A percentile compares a stretch with the other conserved stretches of the same genome.
phyloP scores from a whole-genome alignment of 176 grass and related monocot species.

The Rhynchospora breviuscula region DNA sequence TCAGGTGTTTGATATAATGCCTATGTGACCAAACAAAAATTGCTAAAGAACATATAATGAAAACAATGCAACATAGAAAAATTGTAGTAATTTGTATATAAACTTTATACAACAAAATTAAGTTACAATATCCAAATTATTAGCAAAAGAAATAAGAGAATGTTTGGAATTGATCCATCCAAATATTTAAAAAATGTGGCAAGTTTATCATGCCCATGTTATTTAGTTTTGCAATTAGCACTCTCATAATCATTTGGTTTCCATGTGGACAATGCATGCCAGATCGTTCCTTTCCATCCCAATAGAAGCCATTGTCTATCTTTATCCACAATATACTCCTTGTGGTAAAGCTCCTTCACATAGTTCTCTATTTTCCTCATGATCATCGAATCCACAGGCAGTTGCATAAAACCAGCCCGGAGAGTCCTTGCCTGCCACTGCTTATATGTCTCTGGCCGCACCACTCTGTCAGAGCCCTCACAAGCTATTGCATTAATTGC shows the following conservation, averaged over 20 bases:
- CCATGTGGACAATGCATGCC: slow-evolving; percentile 38
- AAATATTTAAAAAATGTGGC: not conserved
- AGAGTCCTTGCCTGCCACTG: slow-evolving; percentile 39
- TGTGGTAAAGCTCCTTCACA: slow-evolving; percentile 28
- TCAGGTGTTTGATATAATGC: not conserved
- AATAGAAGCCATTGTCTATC: slow-evolving; percentile 43
- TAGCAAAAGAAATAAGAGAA: not conserved
- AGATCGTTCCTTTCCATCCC: slow-evolving; percentile 44
- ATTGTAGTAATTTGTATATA: not conserved
- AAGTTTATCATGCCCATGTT: not conserved
- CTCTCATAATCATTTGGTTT: slow-evolving; percentile 5
- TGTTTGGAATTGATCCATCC: not conserved
- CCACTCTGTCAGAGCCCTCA: slow-evolving; percentile 47
- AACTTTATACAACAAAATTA: not conserved
- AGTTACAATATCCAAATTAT: not conserved
- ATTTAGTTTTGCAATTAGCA: not conserved
- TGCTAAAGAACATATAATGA: not conserved
- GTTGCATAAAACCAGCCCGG: slow-evolving; percentile 40
- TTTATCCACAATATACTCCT: slow-evolving; percentile 39
- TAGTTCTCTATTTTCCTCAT: slow-evolving; percentile 22
- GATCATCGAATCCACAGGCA: slow-evolving; percentile 35
- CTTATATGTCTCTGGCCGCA: slow-evolving; percentile 42
- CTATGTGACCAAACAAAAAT: not conserved
- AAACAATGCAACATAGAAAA: not conserved
- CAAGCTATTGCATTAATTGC: slow-evolving; percentile 41